Evolutionary conservation across 768 basidiomycete species (phyloP).

Genomic region (Phlebiopsis gigantea): DNA sequence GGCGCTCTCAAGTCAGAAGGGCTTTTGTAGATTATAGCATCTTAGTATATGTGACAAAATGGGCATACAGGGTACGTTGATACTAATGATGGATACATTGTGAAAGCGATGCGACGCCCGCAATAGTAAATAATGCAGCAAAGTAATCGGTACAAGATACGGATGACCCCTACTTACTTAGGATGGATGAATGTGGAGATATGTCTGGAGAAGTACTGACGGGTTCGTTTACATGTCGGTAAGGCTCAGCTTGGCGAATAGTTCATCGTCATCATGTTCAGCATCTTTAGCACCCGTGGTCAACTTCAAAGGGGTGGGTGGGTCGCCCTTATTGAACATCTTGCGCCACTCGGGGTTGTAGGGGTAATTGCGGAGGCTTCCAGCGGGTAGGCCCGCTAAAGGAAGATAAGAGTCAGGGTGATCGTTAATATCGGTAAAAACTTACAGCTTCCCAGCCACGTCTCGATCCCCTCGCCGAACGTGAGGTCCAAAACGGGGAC

Average conservation of each 20-base stretch:
- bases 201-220: no score
- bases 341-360: slow-evolving; percentile 21
- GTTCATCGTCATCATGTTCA: not conserved
- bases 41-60: not conserved
- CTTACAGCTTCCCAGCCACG: slow-evolving; percentile 16
- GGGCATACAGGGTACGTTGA: no score
- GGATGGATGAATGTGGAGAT: no score
- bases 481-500: slow-evolving; percentile 13
- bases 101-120: no score
- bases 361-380: not conserved
- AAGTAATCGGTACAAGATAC: no score
- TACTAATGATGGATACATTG: no score
- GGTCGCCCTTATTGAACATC: slow-evolving; percentile 13
- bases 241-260: not conserved
- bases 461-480: slow-evolving; percentile 9
- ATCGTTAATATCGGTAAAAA: not conserved
- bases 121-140: no score
- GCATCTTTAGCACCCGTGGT: not conserved
- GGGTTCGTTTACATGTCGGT: not conserved
- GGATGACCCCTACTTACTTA: no score
- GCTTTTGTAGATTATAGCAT: slow-evolving; percentile 37
- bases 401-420: not conserved
- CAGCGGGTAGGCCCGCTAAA: slow-evolving; percentile 3
- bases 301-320: slow-evolving; percentile 4
- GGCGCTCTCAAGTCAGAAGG: slow-evolving; percentile 72